Evolutionary conservation across 2,329 filamentous ascomycete species (phyloP), one percentile per base, ranked within the genome.

Genomic region (Alternaria sp.): DNA sequence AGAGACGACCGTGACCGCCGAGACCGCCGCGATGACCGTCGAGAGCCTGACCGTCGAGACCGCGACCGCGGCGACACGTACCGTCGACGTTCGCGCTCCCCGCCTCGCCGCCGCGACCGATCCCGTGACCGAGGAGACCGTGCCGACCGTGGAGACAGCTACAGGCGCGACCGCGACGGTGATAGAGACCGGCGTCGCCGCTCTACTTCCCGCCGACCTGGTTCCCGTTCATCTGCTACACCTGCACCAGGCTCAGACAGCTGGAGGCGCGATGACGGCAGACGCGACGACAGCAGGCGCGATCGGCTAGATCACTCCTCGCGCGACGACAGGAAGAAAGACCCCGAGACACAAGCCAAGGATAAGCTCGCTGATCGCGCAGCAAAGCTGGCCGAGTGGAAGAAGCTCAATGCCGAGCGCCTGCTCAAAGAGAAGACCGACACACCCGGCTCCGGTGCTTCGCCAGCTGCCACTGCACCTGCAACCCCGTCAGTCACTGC

Each of bases 341-440:
- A 88, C 83, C 46, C 70, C 47, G 71, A 70, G 64, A 71, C 66
- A 45, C 55, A 67, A 17, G 65, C 68, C 30, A 67, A 74, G 57
- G 72, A 75, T 40, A 70, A 77, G 58, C 69, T 69, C 50, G 71
- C 65, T 7, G 68, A 69, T 30, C 70, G 70, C n/a, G 67, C 64
- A 26, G 72, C 68, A 19, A 76, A 72, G 67, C 66, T 72, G 26
- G 92, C 95, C 78, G 92, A 92, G 61, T 97, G 93, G 94, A 97
- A 97, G 82, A 95, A 94, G 81, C 90, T 60, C 55, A 69, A 69
- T 28, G 70, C 67, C 17, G 67, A 73, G 65, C 68, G 70, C 11
- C 68, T 93, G 77, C 85, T 85, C 6, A 91, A 93, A 68, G 71
- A 74, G n/a, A 89, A 89, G 76, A 90, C 90, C 88, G 70, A 71